Percentiles rank a stretch among this genome's conserved stretches.
Conservation (phyloP, 106 monocot species). For the Xerophyta viscosa region DNA sequence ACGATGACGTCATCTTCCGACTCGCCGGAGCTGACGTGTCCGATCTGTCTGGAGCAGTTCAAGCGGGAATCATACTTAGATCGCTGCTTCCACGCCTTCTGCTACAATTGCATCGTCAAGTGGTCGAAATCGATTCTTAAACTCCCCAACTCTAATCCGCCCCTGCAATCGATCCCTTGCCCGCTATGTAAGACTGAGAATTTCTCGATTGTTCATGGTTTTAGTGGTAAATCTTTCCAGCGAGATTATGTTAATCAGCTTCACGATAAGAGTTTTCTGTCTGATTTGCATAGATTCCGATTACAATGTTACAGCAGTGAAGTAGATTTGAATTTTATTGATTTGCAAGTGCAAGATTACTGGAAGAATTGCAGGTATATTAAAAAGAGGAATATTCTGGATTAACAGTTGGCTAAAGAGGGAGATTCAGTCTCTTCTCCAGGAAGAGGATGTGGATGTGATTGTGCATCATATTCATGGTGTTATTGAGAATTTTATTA, state of each 20-base stretch:
- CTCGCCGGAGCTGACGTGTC: conserved; percentile 4
- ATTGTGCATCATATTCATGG: conserved; percentile 81
- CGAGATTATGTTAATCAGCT: conserved; percentile 33
- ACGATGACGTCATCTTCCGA: neutral
- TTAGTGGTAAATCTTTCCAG: conserved; percentile 48
- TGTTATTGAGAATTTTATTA: conserved; percentile 52
- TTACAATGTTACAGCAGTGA: conserved; percentile 22
- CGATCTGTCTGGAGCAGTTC: conserved; percentile 33
- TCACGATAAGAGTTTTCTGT: conserved; percentile 24
- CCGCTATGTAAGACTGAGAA: conserved; percentile 36
- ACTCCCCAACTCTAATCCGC: conserved; percentile 27
- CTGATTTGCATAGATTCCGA: conserved; percentile 38
- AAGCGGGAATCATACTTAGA: conserved; percentile 34
- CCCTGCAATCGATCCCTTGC: conserved; percentile 29
- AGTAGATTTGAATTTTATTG: conserved; percentile 17
- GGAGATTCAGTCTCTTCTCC: conserved; percentile 59
- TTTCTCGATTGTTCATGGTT: conserved; percentile 42
- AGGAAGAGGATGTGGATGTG: conserved; percentile 72
- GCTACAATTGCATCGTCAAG: conserved; percentile 28
- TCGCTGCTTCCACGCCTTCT: conserved; percentile 41
- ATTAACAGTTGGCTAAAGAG: conserved; percentile 60
- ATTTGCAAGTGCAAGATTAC: conserved; percentile 34
- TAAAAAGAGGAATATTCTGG: conserved; percentile 35
- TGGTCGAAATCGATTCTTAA: conserved; percentile 14
- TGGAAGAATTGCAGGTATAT: conserved; percentile 50